These are phyloP conservation scores for Aureobasidium sp. DNA, from an alignment of 2,329 filamentous ascomycete species.

Conservation along the genomic window DNA sequence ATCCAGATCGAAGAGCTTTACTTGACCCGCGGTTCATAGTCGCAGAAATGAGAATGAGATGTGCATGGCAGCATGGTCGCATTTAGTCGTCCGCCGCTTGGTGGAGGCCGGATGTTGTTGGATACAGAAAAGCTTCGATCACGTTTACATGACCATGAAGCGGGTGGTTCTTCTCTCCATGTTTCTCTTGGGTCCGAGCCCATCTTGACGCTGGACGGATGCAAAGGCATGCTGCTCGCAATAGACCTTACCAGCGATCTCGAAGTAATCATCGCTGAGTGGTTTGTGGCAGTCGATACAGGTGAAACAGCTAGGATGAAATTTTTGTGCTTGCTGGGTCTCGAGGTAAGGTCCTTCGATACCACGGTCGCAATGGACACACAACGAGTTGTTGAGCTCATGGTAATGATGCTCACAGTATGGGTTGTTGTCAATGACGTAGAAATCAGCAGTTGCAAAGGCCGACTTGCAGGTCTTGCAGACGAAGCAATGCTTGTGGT, in stretches of 20 bases:
- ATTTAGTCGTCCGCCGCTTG: not conserved
- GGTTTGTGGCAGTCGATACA: conserved; percentile 69
- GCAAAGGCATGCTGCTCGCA: conserved; percentile 77
- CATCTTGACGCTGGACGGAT: conserved; percentile 8
- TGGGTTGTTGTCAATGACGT: conserved; percentile 77
- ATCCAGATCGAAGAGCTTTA: not conserved
- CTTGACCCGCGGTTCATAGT: not conserved
- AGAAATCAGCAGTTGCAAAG: conserved; percentile 84
- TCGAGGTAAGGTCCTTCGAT: conserved; percentile 94
- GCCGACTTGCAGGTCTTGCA: conserved; percentile 75
- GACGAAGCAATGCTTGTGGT: conserved; percentile 91
- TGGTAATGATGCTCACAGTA: conserved; percentile 94
- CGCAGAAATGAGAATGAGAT: not conserved
- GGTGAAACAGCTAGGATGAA: conserved; percentile 78
- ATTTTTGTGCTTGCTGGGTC: conserved; percentile 68
- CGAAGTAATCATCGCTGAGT: conserved; percentile 81
- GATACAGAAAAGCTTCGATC: not conserved
- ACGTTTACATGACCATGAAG: conserved; percentile 25
- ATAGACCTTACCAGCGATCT: conserved; percentile 69
- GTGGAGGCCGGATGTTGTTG: not conserved
- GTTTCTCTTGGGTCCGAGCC: conserved; percentile 8
- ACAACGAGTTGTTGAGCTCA: conserved; percentile 78
- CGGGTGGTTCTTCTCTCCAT: conserved; percentile 25
- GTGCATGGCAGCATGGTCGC: conserved; percentile 5
- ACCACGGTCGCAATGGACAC: conserved; percentile 66